A percentile compares a stretch with the other conserved stretches of the same genome.
Evolutionary conservation across 352 stramenopile species (phyloP).

Genomic region (Phytophthora pini): DNA sequence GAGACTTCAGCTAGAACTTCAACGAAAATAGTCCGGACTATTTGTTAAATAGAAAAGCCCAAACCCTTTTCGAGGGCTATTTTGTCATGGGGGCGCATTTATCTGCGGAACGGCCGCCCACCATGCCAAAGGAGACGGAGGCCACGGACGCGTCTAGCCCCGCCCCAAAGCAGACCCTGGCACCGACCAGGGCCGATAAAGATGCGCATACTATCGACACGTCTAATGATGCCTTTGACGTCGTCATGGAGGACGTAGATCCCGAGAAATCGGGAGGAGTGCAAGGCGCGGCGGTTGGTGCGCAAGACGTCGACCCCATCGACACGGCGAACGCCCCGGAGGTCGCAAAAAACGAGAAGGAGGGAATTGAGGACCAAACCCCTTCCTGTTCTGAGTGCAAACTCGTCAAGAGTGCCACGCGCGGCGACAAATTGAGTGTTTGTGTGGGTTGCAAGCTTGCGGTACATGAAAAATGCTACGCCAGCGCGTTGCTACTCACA

Average conservation of each 20-base stretch:
- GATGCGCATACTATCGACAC: constrained; percentile 8
- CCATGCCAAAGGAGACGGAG: constrained; percentile 24
- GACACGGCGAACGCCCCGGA: not conserved
- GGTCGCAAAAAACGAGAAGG: constrained; percentile 1
- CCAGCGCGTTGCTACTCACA: not conserved
- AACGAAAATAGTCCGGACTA: constrained; percentile 23
- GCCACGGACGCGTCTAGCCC: constrained; percentile 9
- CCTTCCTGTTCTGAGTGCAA: constrained; percentile 33
- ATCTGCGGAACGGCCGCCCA: constrained; percentile 22
- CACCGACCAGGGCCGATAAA: not conserved
- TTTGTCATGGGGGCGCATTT: constrained; percentile 26
- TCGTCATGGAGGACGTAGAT: constrained; percentile 10
- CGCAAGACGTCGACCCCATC: not conserved
- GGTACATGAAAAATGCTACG: constrained; percentile 51
- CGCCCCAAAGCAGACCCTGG: constrained; percentile 5
- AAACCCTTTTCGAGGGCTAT: constrained; percentile 5
- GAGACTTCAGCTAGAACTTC: constrained; percentile 84
- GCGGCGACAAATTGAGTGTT: constrained; percentile 26
- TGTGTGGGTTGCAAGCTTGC: constrained; percentile 40
- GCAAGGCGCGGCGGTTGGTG: constrained; percentile 17
- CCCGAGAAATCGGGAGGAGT: constrained; percentile 19
- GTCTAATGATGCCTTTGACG: not conserved
- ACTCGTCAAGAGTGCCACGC: constrained; percentile 3
- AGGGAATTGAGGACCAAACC: not conserved
- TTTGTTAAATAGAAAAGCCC: constrained; percentile 9